Percentiles rank a stretch among this genome's conserved stretches.
These are phyloP conservation scores for Beauveria sp. DNA, from an alignment of 2,329 filamentous ascomycete species.

Conservation along the genomic window DNA sequence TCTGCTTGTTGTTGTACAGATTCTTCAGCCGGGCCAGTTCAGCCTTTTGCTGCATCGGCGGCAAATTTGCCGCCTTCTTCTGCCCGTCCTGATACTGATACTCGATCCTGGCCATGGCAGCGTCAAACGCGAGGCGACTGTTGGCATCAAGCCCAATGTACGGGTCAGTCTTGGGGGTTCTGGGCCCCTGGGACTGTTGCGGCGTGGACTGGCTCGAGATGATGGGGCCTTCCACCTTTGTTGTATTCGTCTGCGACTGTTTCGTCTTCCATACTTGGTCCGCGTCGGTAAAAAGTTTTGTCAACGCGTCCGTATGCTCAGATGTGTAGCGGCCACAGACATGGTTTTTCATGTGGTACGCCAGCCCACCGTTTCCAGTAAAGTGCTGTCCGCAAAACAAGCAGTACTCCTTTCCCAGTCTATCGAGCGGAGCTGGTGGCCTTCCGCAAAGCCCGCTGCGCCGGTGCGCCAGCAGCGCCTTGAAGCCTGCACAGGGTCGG, in stretches of 20 bases:
- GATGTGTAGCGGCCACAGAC: conserved; percentile 38
- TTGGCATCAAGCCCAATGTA: not conserved
- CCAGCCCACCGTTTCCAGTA: conserved; percentile 30
- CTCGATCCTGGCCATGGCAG: conserved; percentile 22
- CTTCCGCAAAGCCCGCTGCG: conserved; percentile 20
- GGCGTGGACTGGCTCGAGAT: not conserved
- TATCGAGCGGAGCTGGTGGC: conserved; percentile 11
- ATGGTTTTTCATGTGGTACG: conserved; percentile 36
- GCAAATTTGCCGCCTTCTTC: conserved; percentile 33
- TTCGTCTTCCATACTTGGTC: not conserved
- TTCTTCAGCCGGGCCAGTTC: conserved; percentile 39
- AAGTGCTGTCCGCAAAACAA: conserved; percentile 39
- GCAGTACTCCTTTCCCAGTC: conserved; percentile 30
- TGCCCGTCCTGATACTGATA: conserved; percentile 30
- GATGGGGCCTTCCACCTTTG: not conserved
- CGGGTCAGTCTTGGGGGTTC: not conserved
- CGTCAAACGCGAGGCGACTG: conserved; percentile 16
- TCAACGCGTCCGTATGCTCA: conserved; percentile 3
- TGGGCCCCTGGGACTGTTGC: not conserved
- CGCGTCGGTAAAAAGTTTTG: not conserved
- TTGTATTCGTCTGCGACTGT: not conserved
- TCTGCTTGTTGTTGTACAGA: conserved; percentile 48
- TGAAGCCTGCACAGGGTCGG: conserved; percentile 26
- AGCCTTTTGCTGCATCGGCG: conserved; percentile 24
- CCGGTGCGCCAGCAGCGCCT: conserved; percentile 24